Conservation (phyloP, 1,139 yeast genomes). For the Saccharomyces hybrid region DNA sequence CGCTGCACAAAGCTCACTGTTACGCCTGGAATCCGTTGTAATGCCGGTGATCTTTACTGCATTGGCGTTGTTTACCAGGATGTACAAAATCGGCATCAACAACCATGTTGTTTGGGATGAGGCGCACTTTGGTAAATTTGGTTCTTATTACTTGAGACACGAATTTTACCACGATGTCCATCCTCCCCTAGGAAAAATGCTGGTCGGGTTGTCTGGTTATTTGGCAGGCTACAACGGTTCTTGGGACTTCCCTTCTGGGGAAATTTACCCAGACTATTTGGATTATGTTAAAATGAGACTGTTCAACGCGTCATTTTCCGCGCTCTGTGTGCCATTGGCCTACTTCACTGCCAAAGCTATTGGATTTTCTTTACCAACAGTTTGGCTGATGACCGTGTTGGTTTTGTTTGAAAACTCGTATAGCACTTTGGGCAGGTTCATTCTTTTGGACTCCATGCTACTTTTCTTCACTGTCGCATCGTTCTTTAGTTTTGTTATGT, state of each 20-base stretch:
- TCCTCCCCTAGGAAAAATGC: slow-evolving; percentile 97
- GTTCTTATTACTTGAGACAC: slow-evolving; percentile 84
- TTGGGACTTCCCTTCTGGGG: slow-evolving; percentile 89
- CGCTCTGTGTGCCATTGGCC: slow-evolving; percentile 86
- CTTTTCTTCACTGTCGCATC: slow-evolving; percentile 86
- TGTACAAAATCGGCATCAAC: slow-evolving; percentile 64
- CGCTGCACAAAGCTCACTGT: not conserved
- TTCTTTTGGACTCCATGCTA: slow-evolving; percentile 91
- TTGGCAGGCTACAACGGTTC: slow-evolving; percentile 93
- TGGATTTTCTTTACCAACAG: slow-evolving; percentile 70
- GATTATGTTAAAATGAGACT: slow-evolving; percentile 89
- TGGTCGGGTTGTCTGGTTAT: slow-evolving; percentile 90
- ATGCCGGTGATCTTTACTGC: slow-evolving; percentile 56
- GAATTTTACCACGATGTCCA: slow-evolving; percentile 97
- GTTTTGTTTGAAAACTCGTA: slow-evolving; percentile 80
- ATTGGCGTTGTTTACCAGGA: slow-evolving; percentile 62
- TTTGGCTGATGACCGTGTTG: slow-evolving; percentile 85
- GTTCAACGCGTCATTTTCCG: slow-evolving; percentile 86
- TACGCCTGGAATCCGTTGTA: slow-evolving; percentile 37
- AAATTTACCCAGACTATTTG: slow-evolving; percentile 73
- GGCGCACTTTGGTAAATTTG: slow-evolving; percentile 94
- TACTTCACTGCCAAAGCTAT: slow-evolving; percentile 85
- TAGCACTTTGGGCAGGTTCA: slow-evolving; percentile 84
- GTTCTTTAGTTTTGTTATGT: slow-evolving; percentile 65
- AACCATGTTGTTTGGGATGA: slow-evolving; percentile 90